Conservation (phyloP, 495 filamentous ascomycete genomes). For the Tuber microsphaerosporum region DNA sequence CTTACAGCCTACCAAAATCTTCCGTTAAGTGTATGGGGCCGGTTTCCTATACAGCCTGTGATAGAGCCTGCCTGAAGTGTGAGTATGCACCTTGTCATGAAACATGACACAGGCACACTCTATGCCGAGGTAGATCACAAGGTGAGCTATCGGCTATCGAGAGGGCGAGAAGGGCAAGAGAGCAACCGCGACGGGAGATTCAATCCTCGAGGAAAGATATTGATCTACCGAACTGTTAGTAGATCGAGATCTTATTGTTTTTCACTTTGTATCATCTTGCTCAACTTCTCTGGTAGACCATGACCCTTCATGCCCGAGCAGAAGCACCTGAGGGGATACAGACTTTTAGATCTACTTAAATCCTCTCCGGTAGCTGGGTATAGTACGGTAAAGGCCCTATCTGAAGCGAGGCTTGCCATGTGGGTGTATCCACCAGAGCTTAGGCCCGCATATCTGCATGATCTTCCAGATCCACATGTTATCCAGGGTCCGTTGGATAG, state of each 20-base stretch:
- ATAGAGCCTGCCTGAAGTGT: neutral
- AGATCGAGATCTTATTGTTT: neutral
- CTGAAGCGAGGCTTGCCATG: neutral
- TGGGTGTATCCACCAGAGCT: neutral
- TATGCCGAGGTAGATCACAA: neutral
- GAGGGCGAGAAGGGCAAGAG: too few species aligned
- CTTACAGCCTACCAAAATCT: neutral
- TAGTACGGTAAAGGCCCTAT: neutral
- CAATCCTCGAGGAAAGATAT: neutral
- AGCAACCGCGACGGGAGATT: neutral
- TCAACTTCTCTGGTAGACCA: neutral
- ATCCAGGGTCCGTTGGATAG: neutral
- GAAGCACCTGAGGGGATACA: neutral
- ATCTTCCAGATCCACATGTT: neutral
- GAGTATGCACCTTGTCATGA: neutral
- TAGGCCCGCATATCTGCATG: neutral
- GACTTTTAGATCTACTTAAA: neutral
- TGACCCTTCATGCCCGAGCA: neutral
- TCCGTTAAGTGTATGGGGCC: neutral
- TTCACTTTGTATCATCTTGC: neutral
- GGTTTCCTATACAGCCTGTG: neutral
- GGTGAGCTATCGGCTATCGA: neutral
- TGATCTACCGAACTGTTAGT: neutral
- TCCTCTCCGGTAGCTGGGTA: neutral
- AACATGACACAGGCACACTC: neutral